Base-by-base conservation (phyloP, 768 basidiomycete genomes). In the Termitomyces sp. region DNA sequence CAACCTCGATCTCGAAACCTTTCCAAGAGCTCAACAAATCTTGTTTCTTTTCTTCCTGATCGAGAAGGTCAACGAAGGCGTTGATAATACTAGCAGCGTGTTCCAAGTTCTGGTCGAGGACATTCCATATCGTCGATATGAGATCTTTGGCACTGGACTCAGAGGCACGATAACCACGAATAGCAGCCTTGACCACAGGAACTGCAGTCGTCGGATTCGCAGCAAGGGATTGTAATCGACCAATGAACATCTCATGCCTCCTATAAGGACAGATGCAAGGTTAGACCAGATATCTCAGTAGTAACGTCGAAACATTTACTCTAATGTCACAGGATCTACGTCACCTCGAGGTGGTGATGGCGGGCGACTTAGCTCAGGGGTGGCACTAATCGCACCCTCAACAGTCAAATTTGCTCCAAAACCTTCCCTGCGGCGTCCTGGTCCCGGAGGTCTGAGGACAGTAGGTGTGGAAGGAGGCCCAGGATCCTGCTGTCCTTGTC, bases 111-210 rank as follows among this genome's bases (percentile, higher is more conserved):
- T 67, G 64, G 55, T 77, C 73, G 71, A 53, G 41, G 5, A 53
- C 52, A 17, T 47, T 86, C 52, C 52, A 53, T 23, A 43, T 86
- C 0, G 91, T 95, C 40, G 86, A 86, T 50, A 98, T 86, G 59
- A 98, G 77, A 69, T 96, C 96, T 3, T 85, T 78, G 2, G 94
- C 89, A 40, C 81, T 83, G 9, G 84, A 82, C 67, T 99, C 95
- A 41, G 84, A 84, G 2, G 78, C 69, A 25, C 83, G 80, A 72
- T 88, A 99, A 28, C 88, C 83, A 10, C 91, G 86, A 34, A 91
- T 81, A 27, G 92, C 86, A 14, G 89, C 82, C 63, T 83, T 86
- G 27, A 89, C 79, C 0, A 83, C 85, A 14, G 85, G 73, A 2
- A 82, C 70, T 0, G 87, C 86, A 8, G 72, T 79, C 6, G 72